phyloP scores from a whole-genome alignment of 306 rosid genomes.

The Mimosa bimucronata region DNA sequence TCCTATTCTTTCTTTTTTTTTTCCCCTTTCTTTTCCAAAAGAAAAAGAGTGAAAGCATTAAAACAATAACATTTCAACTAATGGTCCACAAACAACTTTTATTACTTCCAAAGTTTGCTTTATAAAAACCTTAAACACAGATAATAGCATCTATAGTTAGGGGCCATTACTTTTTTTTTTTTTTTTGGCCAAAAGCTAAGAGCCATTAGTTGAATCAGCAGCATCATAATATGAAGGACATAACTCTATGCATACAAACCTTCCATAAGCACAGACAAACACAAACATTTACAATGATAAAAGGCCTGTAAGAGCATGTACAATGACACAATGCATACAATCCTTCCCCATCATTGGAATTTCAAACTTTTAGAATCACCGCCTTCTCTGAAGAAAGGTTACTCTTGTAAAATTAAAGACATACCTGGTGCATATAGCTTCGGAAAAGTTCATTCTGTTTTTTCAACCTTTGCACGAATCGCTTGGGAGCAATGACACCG shows the following conservation, averaged over 20 bases:
- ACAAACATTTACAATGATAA: constrained; percentile 1
- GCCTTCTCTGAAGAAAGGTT: constrained; percentile 11
- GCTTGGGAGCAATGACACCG: constrained; percentile 92
- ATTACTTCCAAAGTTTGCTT: constrained; percentile 12
- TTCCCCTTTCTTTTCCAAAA: too few species aligned
- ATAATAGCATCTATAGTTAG: constrained; percentile 25
- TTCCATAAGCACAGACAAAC: constrained; percentile 13
- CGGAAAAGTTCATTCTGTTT: constrained; percentile 92
- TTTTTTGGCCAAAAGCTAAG: neutral
- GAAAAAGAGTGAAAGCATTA: neutral
- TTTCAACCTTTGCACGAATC: constrained; percentile 89
- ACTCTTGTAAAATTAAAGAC: constrained; percentile 22
- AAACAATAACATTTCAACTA: neutral
- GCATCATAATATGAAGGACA: constrained; percentile 14
- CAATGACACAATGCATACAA: neutral
- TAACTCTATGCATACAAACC: constrained; percentile 6
- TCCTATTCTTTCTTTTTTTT: neutral
- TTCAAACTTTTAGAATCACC: constrained; percentile 15
- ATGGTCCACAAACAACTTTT: constrained; percentile 1
- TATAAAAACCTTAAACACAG: constrained; percentile 10
- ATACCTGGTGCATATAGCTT: constrained; percentile 94
- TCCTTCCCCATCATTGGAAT: neutral
- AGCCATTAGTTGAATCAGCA: constrained; percentile 23
- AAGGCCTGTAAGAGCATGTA: neutral
- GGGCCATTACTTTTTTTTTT: neutral